Conservation (phyloP, 208 protist species). For the Trypanosoma brucei region DNA sequence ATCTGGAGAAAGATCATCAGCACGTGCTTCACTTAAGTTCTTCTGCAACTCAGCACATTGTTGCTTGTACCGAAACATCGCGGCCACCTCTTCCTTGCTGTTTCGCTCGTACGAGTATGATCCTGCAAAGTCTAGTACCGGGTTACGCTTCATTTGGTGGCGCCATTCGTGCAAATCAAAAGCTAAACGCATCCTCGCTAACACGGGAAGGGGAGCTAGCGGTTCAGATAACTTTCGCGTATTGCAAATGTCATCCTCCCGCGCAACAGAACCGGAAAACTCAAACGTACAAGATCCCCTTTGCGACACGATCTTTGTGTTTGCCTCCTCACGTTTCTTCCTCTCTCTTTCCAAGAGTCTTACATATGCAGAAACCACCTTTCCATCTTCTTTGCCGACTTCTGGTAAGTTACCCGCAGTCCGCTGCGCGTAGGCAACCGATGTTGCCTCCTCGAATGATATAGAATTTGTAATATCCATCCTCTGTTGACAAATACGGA, state of each 20-base stretch:
- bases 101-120: background rate
- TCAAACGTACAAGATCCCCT: too few species aligned
- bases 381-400: background rate
- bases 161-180: conserved; percentile 21
- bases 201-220: conserved; percentile 5
- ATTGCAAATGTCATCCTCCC: background rate
- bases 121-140: background rate
- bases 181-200: conserved; percentile 18
- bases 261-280: too few species aligned
- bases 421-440: background rate
- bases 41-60: conserved; percentile 8
- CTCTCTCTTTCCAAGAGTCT: background rate
- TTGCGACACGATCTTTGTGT: background rate
- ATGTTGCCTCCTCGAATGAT: background rate
- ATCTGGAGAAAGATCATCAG: background rate
- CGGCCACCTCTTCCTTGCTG: background rate
- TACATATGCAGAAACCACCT: background rate
- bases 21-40: background rate
- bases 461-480: too few species aligned
- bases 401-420: background rate
- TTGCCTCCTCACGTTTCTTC: background rate
- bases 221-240: conserved; percentile 1
- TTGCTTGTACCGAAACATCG: conserved; percentile 18
- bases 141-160: background rate
- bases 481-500: too few species aligned